Conservation (phyloP, 305 asterid genomes). For the Plantago rigida region DNA sequence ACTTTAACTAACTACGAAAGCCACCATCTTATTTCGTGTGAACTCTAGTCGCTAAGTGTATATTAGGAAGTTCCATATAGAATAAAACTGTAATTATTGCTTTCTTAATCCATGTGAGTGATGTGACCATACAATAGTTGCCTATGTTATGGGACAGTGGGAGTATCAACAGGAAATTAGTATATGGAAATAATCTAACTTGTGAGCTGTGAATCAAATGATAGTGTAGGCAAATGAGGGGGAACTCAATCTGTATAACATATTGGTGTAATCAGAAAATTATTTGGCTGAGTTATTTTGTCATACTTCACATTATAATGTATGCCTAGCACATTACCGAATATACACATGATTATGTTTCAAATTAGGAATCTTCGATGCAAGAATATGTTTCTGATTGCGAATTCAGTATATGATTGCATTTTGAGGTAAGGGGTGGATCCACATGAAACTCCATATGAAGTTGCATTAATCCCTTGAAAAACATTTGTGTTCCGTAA, state of each 20-base stretch:
- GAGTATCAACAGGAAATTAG: not conserved
- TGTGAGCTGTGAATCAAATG: not conserved
- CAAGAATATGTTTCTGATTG: not conserved
- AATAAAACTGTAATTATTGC: no score
- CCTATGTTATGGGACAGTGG: no score
- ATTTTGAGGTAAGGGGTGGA: no score
- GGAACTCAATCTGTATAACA: not conserved
- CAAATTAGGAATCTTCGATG: not conserved
- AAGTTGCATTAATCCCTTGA: no score
- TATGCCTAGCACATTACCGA: not conserved
- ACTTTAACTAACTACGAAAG: not conserved
- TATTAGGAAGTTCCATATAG: not conserved
- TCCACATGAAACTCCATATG: no score
- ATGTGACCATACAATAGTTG: not conserved
- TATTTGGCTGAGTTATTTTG: not conserved
- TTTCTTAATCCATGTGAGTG: not conserved
- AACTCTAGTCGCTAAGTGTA: not conserved
- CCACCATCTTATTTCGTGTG: not conserved
- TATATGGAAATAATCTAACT: not conserved
- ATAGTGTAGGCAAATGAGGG: not conserved
- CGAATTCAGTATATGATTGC: not conserved
- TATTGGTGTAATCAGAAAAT: not conserved
- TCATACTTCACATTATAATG: not conserved
- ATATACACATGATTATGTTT: not conserved
- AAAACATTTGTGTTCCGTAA: no score